Conservation (phyloP, 495 filamentous ascomycete genomes). For the Aspergillus diversus region DNA sequence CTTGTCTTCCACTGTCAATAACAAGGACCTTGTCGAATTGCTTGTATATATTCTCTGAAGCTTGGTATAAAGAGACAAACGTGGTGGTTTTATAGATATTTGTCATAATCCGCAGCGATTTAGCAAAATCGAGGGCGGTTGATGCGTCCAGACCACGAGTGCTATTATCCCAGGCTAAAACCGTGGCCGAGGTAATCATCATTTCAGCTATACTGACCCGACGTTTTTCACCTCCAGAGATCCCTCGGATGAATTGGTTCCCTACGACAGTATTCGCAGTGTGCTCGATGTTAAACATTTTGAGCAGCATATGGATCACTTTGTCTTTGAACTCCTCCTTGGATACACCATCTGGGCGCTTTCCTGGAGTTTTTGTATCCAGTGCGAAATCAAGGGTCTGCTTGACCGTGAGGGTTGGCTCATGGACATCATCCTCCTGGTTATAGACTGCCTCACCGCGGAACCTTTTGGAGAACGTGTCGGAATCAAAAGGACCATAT, state of each 20-base stretch:
- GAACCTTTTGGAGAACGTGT: slow-evolving; percentile 65
- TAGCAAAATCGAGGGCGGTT: slow-evolving; percentile 73
- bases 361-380: slow-evolving; percentile 78
- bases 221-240: slow-evolving; percentile 86
- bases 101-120: slow-evolving; percentile 76
- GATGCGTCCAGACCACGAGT: slow-evolving; percentile 84
- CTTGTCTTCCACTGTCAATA: slow-evolving; percentile 75
- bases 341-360: slow-evolving; percentile 66
- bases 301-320: slow-evolving; percentile 70
- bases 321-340: slow-evolving; percentile 71
- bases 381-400: slow-evolving; percentile 83
- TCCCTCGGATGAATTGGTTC: slow-evolving; percentile 76
- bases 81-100: slow-evolving; percentile 79
- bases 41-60: slow-evolving; percentile 80
- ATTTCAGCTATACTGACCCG: slow-evolving; percentile 57
- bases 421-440: slow-evolving; percentile 81
- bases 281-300: slow-evolving; percentile 88
- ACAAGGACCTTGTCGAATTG: slow-evolving; percentile 89
- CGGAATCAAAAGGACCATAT: slow-evolving; percentile 72
- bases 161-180: slow-evolving; percentile 82
- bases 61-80: slow-evolving; percentile 83
- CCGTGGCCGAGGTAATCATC: slow-evolving; percentile 71
- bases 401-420: slow-evolving; percentile 79
- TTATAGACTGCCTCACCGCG: slow-evolving; percentile 87
- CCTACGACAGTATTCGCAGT: slow-evolving; percentile 81